phyloP scores from a whole-genome alignment of 2,329 filamentous ascomycete genomes.

The Pyricularia pennisetigena region DNA sequence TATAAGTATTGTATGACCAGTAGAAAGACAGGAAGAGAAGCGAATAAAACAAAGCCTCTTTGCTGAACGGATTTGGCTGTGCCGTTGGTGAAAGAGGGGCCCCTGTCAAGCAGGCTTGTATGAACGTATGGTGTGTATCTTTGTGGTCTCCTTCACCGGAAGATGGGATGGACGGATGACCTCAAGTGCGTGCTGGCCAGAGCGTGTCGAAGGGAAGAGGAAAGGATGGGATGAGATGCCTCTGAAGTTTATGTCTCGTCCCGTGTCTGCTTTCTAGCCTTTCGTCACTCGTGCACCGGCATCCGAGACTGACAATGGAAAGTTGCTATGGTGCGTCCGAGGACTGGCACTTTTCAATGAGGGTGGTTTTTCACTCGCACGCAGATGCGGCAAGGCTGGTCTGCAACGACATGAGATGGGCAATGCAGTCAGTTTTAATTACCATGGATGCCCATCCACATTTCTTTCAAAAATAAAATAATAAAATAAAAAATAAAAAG shows the following conservation, averaged over 20 bases:
- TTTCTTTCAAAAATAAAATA: background rate
- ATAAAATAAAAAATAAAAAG: background rate
- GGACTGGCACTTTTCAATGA: background rate
- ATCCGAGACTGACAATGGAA: background rate
- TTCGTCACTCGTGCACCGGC: background rate
- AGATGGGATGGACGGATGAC: background rate
- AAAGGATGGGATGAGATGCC: background rate
- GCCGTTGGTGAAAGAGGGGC: background rate
- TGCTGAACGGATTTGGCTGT: background rate
- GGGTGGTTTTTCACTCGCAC: background rate
- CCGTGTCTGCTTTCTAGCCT: background rate
- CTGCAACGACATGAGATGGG: background rate
- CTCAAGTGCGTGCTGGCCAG: background rate
- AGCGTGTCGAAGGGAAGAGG: background rate
- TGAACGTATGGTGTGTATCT: background rate
- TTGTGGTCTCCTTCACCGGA: background rate
- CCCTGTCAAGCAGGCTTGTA: background rate
- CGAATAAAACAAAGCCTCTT: background rate
- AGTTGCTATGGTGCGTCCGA: background rate
- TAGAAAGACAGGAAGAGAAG: background rate
- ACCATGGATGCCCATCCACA: background rate
- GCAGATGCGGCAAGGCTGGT: background rate
- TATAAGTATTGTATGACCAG: background rate
- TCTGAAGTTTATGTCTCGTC: slow-evolving; percentile 1
- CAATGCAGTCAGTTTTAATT: background rate